Evolutionary conservation across 164 flowering plant genomes (phyloP).

Genomic region (Vitis rotundifolia): DNA sequence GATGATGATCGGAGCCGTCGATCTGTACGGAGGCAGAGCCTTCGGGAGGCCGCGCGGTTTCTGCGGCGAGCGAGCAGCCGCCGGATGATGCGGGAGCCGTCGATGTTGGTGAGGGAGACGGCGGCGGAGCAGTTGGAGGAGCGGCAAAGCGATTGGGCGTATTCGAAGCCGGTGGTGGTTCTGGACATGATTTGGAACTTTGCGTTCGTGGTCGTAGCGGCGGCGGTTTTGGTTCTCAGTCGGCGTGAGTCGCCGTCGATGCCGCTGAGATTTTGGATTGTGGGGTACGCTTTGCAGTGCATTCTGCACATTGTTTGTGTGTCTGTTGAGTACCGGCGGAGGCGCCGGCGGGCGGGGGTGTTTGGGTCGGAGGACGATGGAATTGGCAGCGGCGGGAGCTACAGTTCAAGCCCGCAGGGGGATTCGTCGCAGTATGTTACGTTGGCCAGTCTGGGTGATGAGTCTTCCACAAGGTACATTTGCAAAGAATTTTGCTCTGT

Average conservation of each 20-base stretch:
- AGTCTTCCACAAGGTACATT: constrained; percentile 36
- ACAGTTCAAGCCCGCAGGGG: constrained; percentile 17
- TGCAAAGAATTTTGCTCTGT: constrained; percentile 9
- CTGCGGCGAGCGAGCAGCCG: constrained; percentile 53
- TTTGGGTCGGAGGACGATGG: constrained; percentile 7
- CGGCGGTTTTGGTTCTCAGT: constrained; percentile 35
- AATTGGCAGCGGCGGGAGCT: constrained; percentile 3
- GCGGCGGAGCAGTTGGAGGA: constrained; percentile 68
- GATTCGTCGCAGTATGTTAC: constrained; percentile 29
- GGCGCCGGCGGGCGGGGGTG: constrained; percentile 13
- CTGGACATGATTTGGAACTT: constrained; percentile 56
- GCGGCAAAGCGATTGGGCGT: constrained; percentile 64
- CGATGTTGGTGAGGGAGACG: constrained; percentile 53
- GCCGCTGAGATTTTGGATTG: constrained; percentile 60
- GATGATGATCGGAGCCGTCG: constrained; percentile 36
- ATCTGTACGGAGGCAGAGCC: constrained; percentile 42
- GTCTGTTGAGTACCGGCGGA: constrained; percentile 40
- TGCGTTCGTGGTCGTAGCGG: constrained; percentile 41
- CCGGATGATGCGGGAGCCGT: constrained; percentile 57
- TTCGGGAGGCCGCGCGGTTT: constrained; percentile 53
- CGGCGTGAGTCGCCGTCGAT: constrained; percentile 33
- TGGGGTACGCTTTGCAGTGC: constrained; percentile 56
- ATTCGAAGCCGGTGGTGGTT: constrained; percentile 56
- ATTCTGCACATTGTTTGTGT: constrained; percentile 49
- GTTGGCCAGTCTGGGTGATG: constrained; percentile 35